Conservation (phyloP, 2,329 filamentous ascomycete genomes). For the Paraphaeosphaeria sporulosa region DNA sequence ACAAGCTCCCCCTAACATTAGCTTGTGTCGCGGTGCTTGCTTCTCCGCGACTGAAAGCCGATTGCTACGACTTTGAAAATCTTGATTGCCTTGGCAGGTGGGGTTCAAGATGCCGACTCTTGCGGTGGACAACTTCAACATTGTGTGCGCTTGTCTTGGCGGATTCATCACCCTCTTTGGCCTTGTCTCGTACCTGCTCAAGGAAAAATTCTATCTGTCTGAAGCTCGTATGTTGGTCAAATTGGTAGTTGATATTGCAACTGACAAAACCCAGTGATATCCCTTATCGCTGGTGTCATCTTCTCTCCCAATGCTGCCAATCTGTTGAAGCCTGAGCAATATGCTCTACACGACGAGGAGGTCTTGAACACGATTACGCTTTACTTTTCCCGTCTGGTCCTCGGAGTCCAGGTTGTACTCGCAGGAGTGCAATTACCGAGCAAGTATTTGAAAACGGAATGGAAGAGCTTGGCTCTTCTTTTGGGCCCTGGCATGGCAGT, state of each 20-base stretch:
- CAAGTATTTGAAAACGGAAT: constrained; percentile 80
- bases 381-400: constrained; percentile 84
- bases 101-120: constrained; percentile 64
- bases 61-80: background rate
- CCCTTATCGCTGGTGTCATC: constrained; percentile 77
- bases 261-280: constrained; percentile 71
- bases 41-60: background rate
- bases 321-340: constrained; percentile 75
- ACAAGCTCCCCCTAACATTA: constrained; percentile 26
- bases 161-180: constrained; percentile 92
- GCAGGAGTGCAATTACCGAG: constrained; percentile 88
- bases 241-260: background rate
- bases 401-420: constrained; percentile 88
- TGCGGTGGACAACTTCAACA: constrained; percentile 79
- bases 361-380: constrained; percentile 77
- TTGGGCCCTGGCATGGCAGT: constrained; percentile 83
- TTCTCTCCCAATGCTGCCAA: constrained; percentile 82
- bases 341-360: constrained; percentile 65
- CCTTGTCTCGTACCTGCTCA: constrained; percentile 85
- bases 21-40: constrained; percentile 11
- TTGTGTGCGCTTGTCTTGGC: constrained; percentile 79
- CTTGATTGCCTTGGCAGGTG: constrained; percentile 19
- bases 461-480: constrained; percentile 76
- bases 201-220: constrained; percentile 89
- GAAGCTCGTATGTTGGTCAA: constrained; percentile 74